Conservation (phyloP, 306 rosid genomes). For the Rosa multiflora region DNA sequence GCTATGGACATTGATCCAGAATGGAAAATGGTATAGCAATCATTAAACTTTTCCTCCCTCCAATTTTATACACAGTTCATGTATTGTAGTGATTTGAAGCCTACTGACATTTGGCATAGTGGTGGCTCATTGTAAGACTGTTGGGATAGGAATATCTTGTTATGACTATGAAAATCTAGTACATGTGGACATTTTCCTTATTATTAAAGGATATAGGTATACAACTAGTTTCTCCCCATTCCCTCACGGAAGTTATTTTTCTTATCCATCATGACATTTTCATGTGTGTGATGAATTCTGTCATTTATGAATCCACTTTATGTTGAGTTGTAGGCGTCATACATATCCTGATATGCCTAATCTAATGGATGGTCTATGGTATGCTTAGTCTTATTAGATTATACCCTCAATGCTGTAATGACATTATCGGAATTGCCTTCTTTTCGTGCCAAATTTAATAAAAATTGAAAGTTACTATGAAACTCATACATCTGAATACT, state of each 20-base stretch:
- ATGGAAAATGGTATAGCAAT: constrained; percentile 76
- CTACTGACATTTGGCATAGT: background rate
- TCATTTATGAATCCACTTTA: background rate
- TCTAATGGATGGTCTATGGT: background rate
- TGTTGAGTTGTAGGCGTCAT: background rate
- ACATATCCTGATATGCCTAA: background rate
- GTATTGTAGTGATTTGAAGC: background rate
- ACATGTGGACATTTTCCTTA: background rate
- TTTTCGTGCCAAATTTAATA: background rate
- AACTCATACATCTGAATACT: constrained; percentile 5
- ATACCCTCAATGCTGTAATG: background rate
- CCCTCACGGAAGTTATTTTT: background rate
- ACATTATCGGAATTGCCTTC: background rate
- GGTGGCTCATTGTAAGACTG: background rate
- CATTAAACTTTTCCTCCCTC: too few relatives aligned
- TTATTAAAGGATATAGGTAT: background rate
- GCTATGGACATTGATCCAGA: constrained; percentile 94
- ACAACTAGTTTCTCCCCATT: background rate
- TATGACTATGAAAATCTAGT: background rate
- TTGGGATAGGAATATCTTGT: background rate
- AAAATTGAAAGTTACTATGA: background rate
- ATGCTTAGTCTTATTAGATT: background rate
- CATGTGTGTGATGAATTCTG: background rate
- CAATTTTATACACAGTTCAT: background rate
- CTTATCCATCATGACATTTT: background rate